Percentiles rank a stretch among this genome's conserved stretches.
Evolutionary conservation across 441 rosid species (phyloP).

Genomic region (Raphanus hybrid): DNA sequence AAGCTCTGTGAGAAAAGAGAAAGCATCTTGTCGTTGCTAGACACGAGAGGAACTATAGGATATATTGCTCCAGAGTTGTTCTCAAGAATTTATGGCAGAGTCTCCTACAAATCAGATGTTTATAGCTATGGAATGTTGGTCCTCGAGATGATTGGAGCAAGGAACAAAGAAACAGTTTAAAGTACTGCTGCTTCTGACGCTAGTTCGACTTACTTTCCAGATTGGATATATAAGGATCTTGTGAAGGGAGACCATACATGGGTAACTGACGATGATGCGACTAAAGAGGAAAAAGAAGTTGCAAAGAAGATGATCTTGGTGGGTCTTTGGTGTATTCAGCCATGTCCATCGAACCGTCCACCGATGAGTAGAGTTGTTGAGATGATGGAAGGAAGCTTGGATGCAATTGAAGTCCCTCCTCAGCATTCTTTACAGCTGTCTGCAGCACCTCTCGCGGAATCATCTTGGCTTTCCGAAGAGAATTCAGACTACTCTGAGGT

Average conservation of each 20-base stretch:
- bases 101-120: background rate
- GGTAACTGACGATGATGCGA: background rate
- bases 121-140: background rate
- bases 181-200: background rate
- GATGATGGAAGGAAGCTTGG: background rate
- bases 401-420: background rate
- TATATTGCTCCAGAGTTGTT: background rate
- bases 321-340: constrained; percentile 1
- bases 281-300: background rate
- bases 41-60: background rate
- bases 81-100: constrained; percentile 5
- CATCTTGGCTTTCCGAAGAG: background rate
- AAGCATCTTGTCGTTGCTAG: background rate
- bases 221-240: background rate
- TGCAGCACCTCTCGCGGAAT: background rate
- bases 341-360: background rate
- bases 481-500: background rate
- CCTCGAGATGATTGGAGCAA: background rate
- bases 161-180: background rate
- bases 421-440: background rate
- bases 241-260: background rate
- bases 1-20: background rate
- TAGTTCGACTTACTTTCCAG: background rate
- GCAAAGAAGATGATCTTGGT: background rate
- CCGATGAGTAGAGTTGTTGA: constrained; percentile 1